Evolutionary conservation across 371 early-diverging fungal genomes (phyloP).

Genomic region (Lichtheimia ramosa): DNA sequence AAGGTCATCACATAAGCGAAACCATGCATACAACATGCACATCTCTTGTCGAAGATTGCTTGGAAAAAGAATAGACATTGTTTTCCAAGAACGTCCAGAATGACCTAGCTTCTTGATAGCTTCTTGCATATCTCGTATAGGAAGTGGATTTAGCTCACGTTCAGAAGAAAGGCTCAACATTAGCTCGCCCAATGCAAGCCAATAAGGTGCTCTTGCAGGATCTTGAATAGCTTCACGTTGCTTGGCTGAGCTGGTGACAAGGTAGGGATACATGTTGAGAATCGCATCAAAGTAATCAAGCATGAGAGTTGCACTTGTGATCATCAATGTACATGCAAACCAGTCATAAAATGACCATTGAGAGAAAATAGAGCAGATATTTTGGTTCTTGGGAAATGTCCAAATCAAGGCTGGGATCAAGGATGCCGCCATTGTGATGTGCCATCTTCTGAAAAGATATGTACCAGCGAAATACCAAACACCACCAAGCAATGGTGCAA

Average conservation of each 20-base stretch:
- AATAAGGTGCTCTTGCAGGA: constrained; percentile 19
- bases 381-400: too few species aligned
- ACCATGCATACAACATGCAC: constrained; percentile 54
- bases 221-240: constrained; percentile 22
- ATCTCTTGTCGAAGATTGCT: constrained; percentile 48
- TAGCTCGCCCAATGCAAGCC: constrained; percentile 20
- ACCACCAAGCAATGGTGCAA: background rate
- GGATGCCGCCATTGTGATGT: constrained; percentile 13
- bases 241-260: constrained; percentile 12
- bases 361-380: constrained; percentile 13
- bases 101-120: constrained; percentile 28
- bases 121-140: constrained; percentile 29
- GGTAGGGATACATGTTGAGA: constrained; percentile 32
- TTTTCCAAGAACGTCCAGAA: constrained; percentile 51
- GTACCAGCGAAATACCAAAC: constrained; percentile 17
- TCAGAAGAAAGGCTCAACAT: constrained; percentile 20
- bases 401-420: constrained; percentile 20
- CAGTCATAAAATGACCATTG: constrained; percentile 40
- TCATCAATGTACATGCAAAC: constrained; percentile 29
- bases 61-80: constrained; percentile 53
- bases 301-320: constrained; percentile 35
- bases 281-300: constrained; percentile 46
- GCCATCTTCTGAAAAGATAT: constrained; percentile 36
- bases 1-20: constrained; percentile 60
- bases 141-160: constrained; percentile 22